A percentile compares a stretch with the other conserved stretches of the same genome.
Conservation (phyloP, 441 rosid genomes). For the Corymbia calophylla region DNA sequence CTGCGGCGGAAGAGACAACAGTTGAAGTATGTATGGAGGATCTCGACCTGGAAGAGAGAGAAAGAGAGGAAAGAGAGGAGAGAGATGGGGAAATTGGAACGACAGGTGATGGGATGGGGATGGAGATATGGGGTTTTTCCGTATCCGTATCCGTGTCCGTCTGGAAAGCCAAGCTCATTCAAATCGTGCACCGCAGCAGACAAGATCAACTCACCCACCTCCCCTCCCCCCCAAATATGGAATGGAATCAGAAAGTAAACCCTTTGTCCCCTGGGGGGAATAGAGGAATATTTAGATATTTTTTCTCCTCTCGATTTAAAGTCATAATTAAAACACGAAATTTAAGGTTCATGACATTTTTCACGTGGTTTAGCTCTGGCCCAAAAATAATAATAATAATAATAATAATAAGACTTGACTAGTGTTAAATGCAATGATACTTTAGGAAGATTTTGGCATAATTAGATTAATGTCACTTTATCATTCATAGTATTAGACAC, state of each 20-base stretch:
- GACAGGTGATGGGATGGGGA: not conserved
- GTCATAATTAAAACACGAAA: not conserved
- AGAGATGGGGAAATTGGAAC: not conserved
- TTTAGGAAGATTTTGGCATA: not conserved
- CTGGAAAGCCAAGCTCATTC: not conserved
- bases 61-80: not conserved
- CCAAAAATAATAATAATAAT: not conserved
- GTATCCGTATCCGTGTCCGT: not conserved
- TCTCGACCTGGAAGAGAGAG: not conserved
- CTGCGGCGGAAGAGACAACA: not conserved
- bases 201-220: not conserved
- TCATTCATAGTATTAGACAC: not conserved
- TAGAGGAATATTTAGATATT: not conserved
- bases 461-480: not conserved
- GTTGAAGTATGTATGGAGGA: not conserved
- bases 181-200: not conserved
- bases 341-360: not conserved
- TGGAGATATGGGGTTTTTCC: not conserved
- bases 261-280: not conserved
- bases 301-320: not conserved
- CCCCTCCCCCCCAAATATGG: not conserved
- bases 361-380: not conserved
- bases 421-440: not conserved
- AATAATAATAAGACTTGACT: not conserved
- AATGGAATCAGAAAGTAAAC: not conserved